Percentiles rank a stretch among this genome's conserved stretches.
These are phyloP conservation scores for Ulota crispa DNA, from an alignment of 225 moss, liverwort and hornwort species.

Conservation along the genomic window DNA sequence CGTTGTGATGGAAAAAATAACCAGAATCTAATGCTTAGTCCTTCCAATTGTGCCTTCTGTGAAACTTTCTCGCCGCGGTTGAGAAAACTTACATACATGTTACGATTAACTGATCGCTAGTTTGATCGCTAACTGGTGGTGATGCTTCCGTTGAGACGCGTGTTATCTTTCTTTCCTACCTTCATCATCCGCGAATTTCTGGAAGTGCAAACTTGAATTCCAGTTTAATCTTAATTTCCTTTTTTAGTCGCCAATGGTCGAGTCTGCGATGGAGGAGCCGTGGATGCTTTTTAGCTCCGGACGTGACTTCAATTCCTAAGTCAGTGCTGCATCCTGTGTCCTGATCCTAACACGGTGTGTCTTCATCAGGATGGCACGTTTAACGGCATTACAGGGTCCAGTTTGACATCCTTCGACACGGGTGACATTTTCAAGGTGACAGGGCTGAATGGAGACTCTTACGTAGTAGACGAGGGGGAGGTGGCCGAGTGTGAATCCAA, in stretches of 20 bases:
- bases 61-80: neutral
- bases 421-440: slow-evolving; percentile 46
- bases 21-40: neutral
- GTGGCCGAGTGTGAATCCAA: slow-evolving; percentile 35
- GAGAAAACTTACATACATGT: neutral
- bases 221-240: neutral
- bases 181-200: neutral
- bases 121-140: neutral
- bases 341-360: slow-evolving; percentile 10
- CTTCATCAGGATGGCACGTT: slow-evolving; percentile 51
- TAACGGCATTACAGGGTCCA: slow-evolving; percentile 61
- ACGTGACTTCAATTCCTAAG: neutral
- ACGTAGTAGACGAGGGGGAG: slow-evolving; percentile 38
- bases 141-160: neutral
- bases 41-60: neutral
- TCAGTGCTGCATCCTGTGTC: neutral
- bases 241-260: neutral
- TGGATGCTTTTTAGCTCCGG: neutral
- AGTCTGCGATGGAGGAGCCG: neutral
- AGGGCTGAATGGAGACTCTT: slow-evolving; percentile 41
- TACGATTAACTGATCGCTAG: neutral
- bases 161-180: neutral
- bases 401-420: slow-evolving; percentile 45
- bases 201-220: neutral
- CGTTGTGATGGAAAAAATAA: neutral